Evolutionary conservation across 768 basidiomycete species (phyloP).

Genomic region (Gyrodon lividus): DNA sequence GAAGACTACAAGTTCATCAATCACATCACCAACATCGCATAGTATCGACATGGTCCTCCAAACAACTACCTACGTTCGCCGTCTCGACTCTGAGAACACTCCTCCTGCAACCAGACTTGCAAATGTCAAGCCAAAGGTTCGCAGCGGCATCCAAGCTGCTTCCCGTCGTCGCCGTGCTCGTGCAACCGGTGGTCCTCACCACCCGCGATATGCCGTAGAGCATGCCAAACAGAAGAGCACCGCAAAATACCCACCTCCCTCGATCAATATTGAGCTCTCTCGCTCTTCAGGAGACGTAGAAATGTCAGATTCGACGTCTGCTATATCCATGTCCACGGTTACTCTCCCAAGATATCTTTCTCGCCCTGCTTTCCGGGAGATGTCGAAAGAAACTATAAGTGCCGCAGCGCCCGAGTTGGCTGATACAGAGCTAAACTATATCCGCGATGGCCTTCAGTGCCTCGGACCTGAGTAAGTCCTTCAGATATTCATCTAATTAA

Average conservation of each 20-base stretch:
- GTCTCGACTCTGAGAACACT: constrained; percentile 33
- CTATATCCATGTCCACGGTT: constrained; percentile 8
- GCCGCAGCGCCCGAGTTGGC: constrained; percentile 28
- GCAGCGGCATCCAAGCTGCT: constrained; percentile 31
- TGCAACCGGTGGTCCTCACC: constrained; percentile 25
- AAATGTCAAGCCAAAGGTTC: constrained; percentile 17
- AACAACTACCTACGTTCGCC: constrained; percentile 21
- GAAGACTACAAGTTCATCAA: neutral
- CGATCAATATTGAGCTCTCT: constrained; percentile 32
- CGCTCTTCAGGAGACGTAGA: constrained; percentile 10
- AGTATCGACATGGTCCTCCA: constrained; percentile 28
- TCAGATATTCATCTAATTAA: fast-evolving
- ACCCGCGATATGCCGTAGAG: constrained; percentile 35
- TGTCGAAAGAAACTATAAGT: constrained; percentile 14
- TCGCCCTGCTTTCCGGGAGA: constrained; percentile 16
- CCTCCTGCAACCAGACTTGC: constrained; percentile 22
- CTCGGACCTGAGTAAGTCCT: constrained; percentile 29
- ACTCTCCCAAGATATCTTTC: constrained; percentile 26
- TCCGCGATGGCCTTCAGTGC: constrained; percentile 27
- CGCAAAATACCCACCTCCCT: constrained; percentile 10
- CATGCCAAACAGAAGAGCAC: constrained; percentile 39
- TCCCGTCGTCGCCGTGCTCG: constrained; percentile 43
- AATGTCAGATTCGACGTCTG: constrained; percentile 1
- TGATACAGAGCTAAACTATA: constrained; percentile 21
- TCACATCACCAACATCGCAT: neutral